phyloP scores from a whole-genome alignment of 1,284 basidiomycete genomes.

The Cryptococcus amylolentus region DNA sequence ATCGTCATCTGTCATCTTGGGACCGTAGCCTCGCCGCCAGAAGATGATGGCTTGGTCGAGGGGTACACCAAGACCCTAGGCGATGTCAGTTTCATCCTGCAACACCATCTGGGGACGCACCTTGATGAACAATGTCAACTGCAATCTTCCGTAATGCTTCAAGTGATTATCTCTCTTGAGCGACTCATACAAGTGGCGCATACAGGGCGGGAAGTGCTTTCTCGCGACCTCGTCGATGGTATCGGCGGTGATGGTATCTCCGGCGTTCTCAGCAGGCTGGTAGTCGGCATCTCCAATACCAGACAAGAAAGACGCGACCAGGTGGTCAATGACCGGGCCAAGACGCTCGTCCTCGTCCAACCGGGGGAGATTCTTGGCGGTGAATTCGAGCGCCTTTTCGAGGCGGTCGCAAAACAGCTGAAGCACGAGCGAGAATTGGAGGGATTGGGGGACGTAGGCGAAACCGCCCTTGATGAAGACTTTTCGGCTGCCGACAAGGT shows the following conservation, averaged over 20 bases:
- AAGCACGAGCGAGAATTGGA: slow-evolving; percentile 83
- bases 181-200: slow-evolving; percentile 83
- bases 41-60: slow-evolving; percentile 93
- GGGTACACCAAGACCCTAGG: slow-evolving; percentile 82
- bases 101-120: slow-evolving; percentile 50
- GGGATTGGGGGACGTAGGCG: slow-evolving; percentile 81
- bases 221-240: slow-evolving; percentile 86
- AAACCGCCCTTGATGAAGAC: slow-evolving; percentile 77
- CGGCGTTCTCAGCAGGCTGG: slow-evolving; percentile 42
- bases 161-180: slow-evolving; percentile 77
- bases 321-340: slow-evolving; percentile 83
- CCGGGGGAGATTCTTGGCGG: slow-evolving; percentile 83
- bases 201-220: slow-evolving; percentile 93
- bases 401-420: slow-evolving; percentile 79
- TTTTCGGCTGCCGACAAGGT: slow-evolving; percentile 79
- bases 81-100: neutral
- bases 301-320: slow-evolving; percentile 90
- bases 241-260: slow-evolving; percentile 72
- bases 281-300: slow-evolving; percentile 61
- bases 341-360: slow-evolving; percentile 94
- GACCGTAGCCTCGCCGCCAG: slow-evolving; percentile 82
- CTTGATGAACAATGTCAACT: slow-evolving; percentile 95
- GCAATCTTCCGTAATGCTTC: slow-evolving; percentile 86
- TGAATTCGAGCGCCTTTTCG: slow-evolving; percentile 78
- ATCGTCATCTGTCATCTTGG: slow-evolving; percentile 78